Base-by-base conservation (phyloP, 805 yeast species). In the Sugiyamaella boreocaroliniensis region DNA sequence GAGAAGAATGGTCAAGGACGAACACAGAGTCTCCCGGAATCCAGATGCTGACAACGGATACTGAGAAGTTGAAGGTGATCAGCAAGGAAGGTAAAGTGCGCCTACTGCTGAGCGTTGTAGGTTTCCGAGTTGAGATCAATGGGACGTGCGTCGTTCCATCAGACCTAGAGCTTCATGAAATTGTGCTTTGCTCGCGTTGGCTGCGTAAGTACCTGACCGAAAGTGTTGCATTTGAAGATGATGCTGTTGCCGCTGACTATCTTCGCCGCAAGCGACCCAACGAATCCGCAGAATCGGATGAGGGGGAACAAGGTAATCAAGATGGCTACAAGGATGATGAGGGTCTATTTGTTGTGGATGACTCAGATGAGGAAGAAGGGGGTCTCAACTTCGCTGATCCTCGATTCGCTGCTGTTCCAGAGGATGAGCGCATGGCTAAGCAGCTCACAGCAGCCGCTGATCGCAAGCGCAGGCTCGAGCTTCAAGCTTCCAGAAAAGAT, bases 21-120 rank as follows among this genome's bases (percentile, higher is more conserved):
- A 12, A 49, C 19, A 5, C 16, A n/a, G 50, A 48, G 11, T 16
- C 15, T 29, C 49, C 52, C 8, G 51, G 51, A 11, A 43, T 44
- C n/a, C 49, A 49, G 1, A 54, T 49, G 9, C 56, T 59, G 19
- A 54, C 62, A 40, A 58, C 62, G 5, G 57, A 58, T 11, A 54
- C 58, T 4, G 60, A 51, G 5, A 42, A 50, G 15, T 56, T 58
- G 51, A 64, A 58, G n/a, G 56, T 61, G 11, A 58, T 79, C 5
- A 70, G 77, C 19, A 72, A 71, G 16, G 79, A 82, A 51, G 75
- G 81, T 2, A 69, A 76, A 48, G 52, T 79, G 15, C 64, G 87
- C 34, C 66, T 79, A 29, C 63, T 82, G 15, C 64, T 83, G 48
- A 63, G 65, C 9, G 58, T 72, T 4, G 63, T 78, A 18, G 84